Evolutionary conservation across 495 filamentous ascomycete genomes (phyloP).

Genomic region (Poronia punctata): DNA sequence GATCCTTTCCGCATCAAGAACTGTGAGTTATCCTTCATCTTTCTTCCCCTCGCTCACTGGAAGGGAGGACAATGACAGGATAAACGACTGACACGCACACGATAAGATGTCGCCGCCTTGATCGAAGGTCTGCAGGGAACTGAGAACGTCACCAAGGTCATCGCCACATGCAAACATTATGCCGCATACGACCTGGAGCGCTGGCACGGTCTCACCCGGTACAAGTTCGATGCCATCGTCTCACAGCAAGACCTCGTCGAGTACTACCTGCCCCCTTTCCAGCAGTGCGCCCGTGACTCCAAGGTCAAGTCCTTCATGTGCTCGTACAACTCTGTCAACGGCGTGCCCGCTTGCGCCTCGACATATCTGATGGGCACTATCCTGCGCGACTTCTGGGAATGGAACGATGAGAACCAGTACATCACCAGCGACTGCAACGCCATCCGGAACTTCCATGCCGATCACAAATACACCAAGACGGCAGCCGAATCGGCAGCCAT

Average conservation of each 20-base stretch:
- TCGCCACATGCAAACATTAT: constrained; percentile 57
- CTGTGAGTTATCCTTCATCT: too few relatives aligned
- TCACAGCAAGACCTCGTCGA: constrained; percentile 49
- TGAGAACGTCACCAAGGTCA: constrained; percentile 37
- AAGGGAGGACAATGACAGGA: too few relatives aligned
- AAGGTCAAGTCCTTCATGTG: constrained; percentile 54
- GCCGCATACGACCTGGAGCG: constrained; percentile 58
- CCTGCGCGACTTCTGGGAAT: constrained; percentile 48
- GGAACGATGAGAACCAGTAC: constrained; percentile 44
- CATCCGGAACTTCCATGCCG: constrained; percentile 49
- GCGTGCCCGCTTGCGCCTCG: constrained; percentile 50
- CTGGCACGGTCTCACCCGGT: constrained; percentile 45
- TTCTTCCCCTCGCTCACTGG: too few relatives aligned
- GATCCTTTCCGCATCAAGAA: constrained; percentile 49
- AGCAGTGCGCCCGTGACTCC: constrained; percentile 46
- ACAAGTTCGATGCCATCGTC: constrained; percentile 51
- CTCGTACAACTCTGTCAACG: constrained; percentile 56
- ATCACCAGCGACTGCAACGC: constrained; percentile 54
- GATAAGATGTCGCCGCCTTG: too few relatives aligned
- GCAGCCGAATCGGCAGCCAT: constrained; percentile 44
- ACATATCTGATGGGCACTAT: constrained; percentile 51
- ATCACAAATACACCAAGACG: constrained; percentile 46
- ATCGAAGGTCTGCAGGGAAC: constrained; percentile 53
- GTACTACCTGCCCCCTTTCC: constrained; percentile 48
- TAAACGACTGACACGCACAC: too few relatives aligned